Evolutionary conservation across 1,284 basidiomycete genomes (phyloP), one percentile per base, ranked within the genome.

Genomic region (Mycena sp.): DNA sequence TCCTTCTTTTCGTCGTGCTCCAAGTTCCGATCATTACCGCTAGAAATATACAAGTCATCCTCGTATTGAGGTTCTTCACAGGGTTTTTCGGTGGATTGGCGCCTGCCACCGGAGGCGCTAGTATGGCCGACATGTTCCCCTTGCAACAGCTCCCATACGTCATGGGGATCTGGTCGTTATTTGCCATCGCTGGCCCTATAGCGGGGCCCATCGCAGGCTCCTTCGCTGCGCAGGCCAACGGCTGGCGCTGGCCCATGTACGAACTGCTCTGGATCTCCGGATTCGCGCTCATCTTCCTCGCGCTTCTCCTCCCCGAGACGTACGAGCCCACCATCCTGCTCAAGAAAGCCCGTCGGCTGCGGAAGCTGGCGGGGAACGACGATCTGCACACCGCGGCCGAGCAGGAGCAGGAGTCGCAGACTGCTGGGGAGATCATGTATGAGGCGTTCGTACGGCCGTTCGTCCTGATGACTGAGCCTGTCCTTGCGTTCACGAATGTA

Each of bases 281-380:
- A 35, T 35, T 35, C 32, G 7, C 9, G 7, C 32, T 35, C 32
- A 35, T 35, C 14, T 35, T 44, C 17, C 43, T 44, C 9, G n/a
- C 43, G n/a, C 19, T 44, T 19, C 17, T 44, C 43, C 43, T 44
- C n/a, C 43, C 43, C 9, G 43, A 44, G 43, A 44, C 43, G 43
- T 44, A 44, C 43, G 43, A 35, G 29, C 41, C 54, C 16, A 56
- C 54, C 23, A 56, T 56, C 43, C 41, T 56, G 11, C 43, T 56
- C 23, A 38, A 41, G n/a, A 38, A 40, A 23, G 54, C 54, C 6
- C 17, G 29, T 5, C 54, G 54, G 10, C 54, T 56, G 37, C 54
- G 54, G 6, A 56, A 56, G 37, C 40, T 56, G 19, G 30, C 54
- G 5, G 54, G 54, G 14, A 56, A 56, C 41, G 32, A n/a, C 25